Percentiles rank a stretch among this genome's conserved stretches.
These are phyloP conservation scores for Musa itinerans DNA, from an alignment of 176 grass and related monocot species.

Conservation along the genomic window DNA sequence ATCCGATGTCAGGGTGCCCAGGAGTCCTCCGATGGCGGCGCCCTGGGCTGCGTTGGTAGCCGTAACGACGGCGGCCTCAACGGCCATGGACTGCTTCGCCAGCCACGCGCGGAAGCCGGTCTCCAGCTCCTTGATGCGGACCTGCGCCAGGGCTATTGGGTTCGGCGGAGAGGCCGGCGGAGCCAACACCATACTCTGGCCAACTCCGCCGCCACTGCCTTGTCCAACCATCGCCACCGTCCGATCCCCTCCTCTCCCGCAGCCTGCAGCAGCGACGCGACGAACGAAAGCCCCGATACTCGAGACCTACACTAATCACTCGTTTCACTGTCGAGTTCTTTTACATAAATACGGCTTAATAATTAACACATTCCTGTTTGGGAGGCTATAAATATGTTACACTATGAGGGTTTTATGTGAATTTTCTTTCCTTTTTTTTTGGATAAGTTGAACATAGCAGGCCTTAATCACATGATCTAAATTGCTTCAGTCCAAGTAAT, in stretches of 20 bases:
- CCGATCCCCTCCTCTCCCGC: background rate
- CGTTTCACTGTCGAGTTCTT: too few relatives aligned
- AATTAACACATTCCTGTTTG: too few relatives aligned
- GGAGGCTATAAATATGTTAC: too few relatives aligned
- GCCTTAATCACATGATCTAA: background rate
- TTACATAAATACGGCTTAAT: too few relatives aligned
- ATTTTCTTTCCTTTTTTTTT: too few relatives aligned
- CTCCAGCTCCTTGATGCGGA: constrained; percentile 53
- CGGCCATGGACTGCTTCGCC: constrained; percentile 53
- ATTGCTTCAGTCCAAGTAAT: background rate
- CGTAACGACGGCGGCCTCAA: constrained; percentile 67
- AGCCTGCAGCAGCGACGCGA: background rate
- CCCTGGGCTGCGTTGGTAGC: constrained; percentile 66
- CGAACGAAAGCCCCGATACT: background rate
- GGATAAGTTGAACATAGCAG: too few relatives aligned
- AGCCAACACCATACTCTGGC: background rate
- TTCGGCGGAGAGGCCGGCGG: constrained; percentile 28
- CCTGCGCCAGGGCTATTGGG: constrained; percentile 44
- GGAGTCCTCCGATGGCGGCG: constrained; percentile 59
- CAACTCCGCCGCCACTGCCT: constrained; percentile 21
- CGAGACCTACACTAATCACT: too few relatives aligned
- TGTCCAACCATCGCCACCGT: background rate
- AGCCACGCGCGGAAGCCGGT: constrained; percentile 54
- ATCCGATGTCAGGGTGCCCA: constrained; percentile 60
- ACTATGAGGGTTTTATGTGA: too few relatives aligned